Conservation (phyloP, 1,284 basidiomycete species). For the Ganoderma leucocontextum region DNA sequence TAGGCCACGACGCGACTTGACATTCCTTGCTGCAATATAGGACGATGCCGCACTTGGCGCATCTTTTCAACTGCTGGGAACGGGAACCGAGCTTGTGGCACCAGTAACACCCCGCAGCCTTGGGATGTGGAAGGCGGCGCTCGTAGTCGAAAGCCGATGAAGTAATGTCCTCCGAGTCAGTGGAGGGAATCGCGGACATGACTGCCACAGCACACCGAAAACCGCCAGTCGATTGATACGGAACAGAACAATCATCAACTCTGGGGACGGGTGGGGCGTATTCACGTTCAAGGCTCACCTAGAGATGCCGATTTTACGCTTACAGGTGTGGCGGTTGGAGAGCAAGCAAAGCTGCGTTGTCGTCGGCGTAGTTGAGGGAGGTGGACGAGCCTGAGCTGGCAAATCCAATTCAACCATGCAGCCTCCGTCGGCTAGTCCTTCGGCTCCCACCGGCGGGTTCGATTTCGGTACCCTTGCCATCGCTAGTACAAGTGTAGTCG, state of each 20-base stretch:
- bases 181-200: background rate
- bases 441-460: background rate
- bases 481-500: background rate
- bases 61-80: background rate
- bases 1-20: background rate
- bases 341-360: background rate
- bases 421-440: background rate
- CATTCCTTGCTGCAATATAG: constrained; percentile 1
- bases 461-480: background rate
- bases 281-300: background rate
- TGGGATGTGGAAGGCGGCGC: background rate
- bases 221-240: no score
- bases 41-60: background rate
- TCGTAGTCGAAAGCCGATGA: background rate
- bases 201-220: no score
- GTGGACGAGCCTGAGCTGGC: background rate
- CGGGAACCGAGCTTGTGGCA: background rate
- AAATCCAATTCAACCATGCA: background rate
- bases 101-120: background rate
- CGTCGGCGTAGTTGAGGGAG: background rate
- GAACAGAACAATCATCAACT: background rate
- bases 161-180: background rate
- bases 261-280: background rate
- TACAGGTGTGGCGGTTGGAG: background rate
- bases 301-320: background rate